phyloP scores from a whole-genome alignment of 2,329 filamentous ascomycete genomes.

The Beauveria varroae region DNA sequence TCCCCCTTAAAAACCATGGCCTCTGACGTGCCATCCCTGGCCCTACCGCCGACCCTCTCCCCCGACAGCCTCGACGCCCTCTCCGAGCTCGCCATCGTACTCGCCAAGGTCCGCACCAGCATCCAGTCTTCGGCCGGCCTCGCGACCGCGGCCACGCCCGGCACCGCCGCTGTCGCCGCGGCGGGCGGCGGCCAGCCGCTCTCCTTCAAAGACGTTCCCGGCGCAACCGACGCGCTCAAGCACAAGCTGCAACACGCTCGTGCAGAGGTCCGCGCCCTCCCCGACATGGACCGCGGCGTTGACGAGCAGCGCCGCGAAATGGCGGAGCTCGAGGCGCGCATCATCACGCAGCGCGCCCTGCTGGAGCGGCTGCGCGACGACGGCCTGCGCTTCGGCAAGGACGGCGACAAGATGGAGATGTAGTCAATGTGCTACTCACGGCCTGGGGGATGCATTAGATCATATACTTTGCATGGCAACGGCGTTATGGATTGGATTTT shows the following conservation, averaged over 20 bases:
- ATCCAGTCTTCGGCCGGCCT: conserved; percentile 34
- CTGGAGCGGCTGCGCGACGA: conserved; percentile 47
- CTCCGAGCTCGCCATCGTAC: conserved; percentile 70
- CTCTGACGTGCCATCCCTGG: conserved; percentile 36
- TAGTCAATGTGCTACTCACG: conserved; percentile 10
- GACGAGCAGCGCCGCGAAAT: conserved; percentile 69
- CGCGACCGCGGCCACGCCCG: conserved; percentile 30
- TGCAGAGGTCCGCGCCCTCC: conserved; percentile 54
- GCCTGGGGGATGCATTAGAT: no score
- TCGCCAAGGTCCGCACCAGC: conserved; percentile 60
- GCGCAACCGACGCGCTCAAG: conserved; percentile 70
- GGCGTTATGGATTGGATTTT: not conserved
- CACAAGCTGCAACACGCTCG: conserved; percentile 77
- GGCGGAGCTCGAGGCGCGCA: conserved; percentile 53
- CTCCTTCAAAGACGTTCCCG: conserved; percentile 66
- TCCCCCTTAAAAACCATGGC: conserved; percentile 14
- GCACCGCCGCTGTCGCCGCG: conserved; percentile 16
- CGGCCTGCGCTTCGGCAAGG: conserved; percentile 32
- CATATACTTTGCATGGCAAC: not conserved
- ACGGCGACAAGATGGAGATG: conserved; percentile 35
- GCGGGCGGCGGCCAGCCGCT: conserved; percentile 30
- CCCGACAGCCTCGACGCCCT: conserved; percentile 81
- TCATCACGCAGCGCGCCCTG: conserved; percentile 53
- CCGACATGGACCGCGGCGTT: conserved; percentile 60
- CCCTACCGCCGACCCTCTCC: conserved; percentile 58